Base-by-base conservation (phyloP, 148 eudicot genomes). In the Amaranthus hypochondriacus region DNA sequence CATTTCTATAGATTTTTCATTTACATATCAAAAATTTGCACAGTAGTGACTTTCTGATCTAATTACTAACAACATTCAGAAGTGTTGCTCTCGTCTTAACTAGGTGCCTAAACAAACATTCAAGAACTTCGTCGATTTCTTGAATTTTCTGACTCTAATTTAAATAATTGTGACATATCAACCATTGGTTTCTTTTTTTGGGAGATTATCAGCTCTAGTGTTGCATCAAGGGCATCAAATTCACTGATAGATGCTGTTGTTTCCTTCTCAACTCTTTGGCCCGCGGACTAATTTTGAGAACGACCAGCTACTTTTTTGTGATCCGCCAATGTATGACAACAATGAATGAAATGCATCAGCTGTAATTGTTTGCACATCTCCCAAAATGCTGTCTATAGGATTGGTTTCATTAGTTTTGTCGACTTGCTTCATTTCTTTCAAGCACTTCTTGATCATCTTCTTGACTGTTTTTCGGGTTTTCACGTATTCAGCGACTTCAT, bases 361-460 rank as follows among this genome's bases (percentile, higher is more conserved):
- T 13, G 82, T 79, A 10, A 56, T 56, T 42, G 43, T 73, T 54
- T 81, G 80, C 28, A 79, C 74, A 48, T 84, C 68, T 2, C 68
- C 69, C 42, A 78, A 14, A 4, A 69, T 21, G 67, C 18, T 57
- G 11, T 63, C 57, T 4, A 52, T 57, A 14, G 56, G 15, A 14
- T 28, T 21, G 21, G 48, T 14, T 42, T 66, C 73, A 3, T 55
- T 50, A 62, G 43, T 57, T 2, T 68, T 49, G 4, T 60, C 66
- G 12, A 28, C 11, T 4, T 59, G 73, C 62, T 65, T 84, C 62
- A 76, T 64, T 0, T 81, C 74, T 39, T 79, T 84, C 10, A 84
- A 47, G 47, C 53, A 72, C 71, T 70, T 81, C 43, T 59, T 64
- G 56, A 79, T 62, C 8, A 3, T 11, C 43, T 81, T 79, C 78